These are phyloP conservation scores for Trichoderma polysporum DNA, from an alignment of 2,329 filamentous ascomycete species.

Conservation along the genomic window DNA sequence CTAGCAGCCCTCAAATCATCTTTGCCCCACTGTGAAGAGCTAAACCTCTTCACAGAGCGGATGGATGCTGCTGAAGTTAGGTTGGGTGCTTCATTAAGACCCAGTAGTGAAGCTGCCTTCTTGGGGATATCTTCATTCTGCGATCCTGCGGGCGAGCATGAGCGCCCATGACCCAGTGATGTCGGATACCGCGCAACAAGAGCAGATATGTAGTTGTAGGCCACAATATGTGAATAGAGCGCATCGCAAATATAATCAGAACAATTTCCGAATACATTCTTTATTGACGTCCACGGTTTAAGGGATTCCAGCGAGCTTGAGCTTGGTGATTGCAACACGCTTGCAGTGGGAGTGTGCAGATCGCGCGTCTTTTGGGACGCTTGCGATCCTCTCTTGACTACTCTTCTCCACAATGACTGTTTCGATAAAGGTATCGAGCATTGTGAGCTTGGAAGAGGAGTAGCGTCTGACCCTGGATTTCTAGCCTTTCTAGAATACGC, in stretches of 20 bases:
- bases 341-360: slow-evolving; percentile 10
- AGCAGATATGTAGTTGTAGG: slow-evolving; percentile 56
- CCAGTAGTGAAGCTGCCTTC: slow-evolving; percentile 54
- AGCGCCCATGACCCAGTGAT: slow-evolving; percentile 17
- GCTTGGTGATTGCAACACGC: slow-evolving; percentile 22
- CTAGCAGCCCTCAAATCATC: slow-evolving; percentile 29
- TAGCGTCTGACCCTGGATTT: slow-evolving; percentile 37
- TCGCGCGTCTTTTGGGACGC: neutral
- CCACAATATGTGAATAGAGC: slow-evolving; percentile 58
- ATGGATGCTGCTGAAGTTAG: slow-evolving; percentile 25
- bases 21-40: slow-evolving; percentile 30
- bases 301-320: slow-evolving; percentile 25
- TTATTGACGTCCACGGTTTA: slow-evolving; percentile 46
- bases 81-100: slow-evolving; percentile 38
- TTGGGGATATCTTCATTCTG: slow-evolving; percentile 44
- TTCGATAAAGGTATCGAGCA: slow-evolving; percentile 23
- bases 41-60: slow-evolving; percentile 29
- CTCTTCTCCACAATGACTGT: slow-evolving; percentile 39
- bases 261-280: slow-evolving; percentile 52
- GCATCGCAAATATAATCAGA: slow-evolving; percentile 58
- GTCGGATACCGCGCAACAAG: slow-evolving; percentile 31
- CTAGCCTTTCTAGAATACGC: slow-evolving; percentile 54
- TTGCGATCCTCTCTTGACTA: slow-evolving; percentile 27
- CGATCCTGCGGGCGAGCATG: slow-evolving; percentile 26
- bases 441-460: slow-evolving; percentile 26